Conservation (phyloP, 2,329 filamentous ascomycete genomes). For the Periconia sp. region DNA sequence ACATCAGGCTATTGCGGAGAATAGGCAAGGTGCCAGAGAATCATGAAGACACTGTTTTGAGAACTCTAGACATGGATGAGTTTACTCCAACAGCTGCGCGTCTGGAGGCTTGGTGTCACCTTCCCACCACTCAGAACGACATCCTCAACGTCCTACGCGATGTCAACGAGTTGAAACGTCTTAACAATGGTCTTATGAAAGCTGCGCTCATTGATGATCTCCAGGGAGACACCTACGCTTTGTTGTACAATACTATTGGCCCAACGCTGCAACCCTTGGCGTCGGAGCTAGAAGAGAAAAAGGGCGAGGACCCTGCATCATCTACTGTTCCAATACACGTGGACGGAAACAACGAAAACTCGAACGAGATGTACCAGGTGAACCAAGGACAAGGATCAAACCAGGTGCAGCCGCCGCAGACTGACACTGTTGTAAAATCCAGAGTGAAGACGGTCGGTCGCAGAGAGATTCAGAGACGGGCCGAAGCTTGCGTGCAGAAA, state of each 20-base stretch:
- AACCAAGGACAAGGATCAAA: constrained; percentile 16
- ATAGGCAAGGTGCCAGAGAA: constrained; percentile 60
- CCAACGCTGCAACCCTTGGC: constrained; percentile 56
- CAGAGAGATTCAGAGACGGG: constrained; percentile 60
- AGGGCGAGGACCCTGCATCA: constrained; percentile 28
- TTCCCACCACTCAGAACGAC: constrained; percentile 49
- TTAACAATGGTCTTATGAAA: constrained; percentile 89
- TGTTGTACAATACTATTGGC: constrained; percentile 69
- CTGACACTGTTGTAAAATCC: constrained; percentile 23
- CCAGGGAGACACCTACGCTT: constrained; percentile 86
- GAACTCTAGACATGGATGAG: constrained; percentile 64
- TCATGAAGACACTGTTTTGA: constrained; percentile 67
- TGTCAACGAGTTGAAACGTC: constrained; percentile 69
- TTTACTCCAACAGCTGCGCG: constrained; percentile 62
- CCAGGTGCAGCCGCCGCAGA: constrained; percentile 9
- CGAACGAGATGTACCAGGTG: constrained; percentile 29
- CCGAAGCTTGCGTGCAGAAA: constrained; percentile 57
- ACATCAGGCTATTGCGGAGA: constrained; percentile 61
- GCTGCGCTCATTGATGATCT: constrained; percentile 84
- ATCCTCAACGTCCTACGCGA: constrained; percentile 66
- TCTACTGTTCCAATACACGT: constrained; percentile 37
- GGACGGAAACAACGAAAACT: constrained; percentile 26
- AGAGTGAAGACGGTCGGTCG: constrained; percentile 62
- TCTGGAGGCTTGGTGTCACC: constrained; percentile 61
- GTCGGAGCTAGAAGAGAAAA: constrained; percentile 42